Evolutionary conservation across 768 basidiomycete genomes (phyloP).

Genomic region (Lactifluus pinguis): DNA sequence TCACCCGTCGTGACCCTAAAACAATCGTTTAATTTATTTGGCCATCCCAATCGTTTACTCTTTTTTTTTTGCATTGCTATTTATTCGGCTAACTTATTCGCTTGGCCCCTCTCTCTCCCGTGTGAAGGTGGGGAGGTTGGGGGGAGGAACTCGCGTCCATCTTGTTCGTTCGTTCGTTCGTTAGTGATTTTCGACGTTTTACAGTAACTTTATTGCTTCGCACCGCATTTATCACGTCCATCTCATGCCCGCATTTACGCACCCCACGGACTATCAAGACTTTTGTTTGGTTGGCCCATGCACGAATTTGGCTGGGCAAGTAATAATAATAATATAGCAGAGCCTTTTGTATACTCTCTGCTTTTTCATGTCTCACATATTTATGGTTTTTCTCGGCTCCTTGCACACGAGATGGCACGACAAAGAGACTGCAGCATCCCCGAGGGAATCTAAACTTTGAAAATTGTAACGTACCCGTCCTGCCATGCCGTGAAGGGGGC

Average conservation of each 20-base stretch:
- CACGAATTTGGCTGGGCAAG: background rate
- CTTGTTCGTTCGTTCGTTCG: background rate
- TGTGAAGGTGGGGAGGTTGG: background rate
- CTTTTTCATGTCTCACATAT: background rate
- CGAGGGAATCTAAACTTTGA: background rate
- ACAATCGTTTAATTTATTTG: conserved; percentile 4
- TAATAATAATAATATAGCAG: background rate
- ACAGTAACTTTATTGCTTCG: background rate
- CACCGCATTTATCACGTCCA: background rate
- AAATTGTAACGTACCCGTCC: background rate
- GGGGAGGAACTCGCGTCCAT: background rate
- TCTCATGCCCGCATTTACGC: background rate
- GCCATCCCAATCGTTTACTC: conserved; percentile 4
- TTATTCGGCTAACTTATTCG: conserved; percentile 17
- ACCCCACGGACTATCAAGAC: background rate
- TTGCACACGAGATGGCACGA: background rate
- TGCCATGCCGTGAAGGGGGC: background rate
- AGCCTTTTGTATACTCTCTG: background rate
- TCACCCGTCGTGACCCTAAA: background rate
- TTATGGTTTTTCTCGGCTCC: background rate
- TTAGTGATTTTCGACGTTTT: conserved; percentile 1
- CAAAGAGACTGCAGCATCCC: background rate
- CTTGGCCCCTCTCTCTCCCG: background rate
- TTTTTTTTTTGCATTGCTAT: conserved; percentile 5
- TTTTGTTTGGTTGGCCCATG: background rate